phyloP scores from a whole-genome alignment of 2,329 filamentous ascomycete genomes.

The Fusarium chlamydosporum region DNA sequence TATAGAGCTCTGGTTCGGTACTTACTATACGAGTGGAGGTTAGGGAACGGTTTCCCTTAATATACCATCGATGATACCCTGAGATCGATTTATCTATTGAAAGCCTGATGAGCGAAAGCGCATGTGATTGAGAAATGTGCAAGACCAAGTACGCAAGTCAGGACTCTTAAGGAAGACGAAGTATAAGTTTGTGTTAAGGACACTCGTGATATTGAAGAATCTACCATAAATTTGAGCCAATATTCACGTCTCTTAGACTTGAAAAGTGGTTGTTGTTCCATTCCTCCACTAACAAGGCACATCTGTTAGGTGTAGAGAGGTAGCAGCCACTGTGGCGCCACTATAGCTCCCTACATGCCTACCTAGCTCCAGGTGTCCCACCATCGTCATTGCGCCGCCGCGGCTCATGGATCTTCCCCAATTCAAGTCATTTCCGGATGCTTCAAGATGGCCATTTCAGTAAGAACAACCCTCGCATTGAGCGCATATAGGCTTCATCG shows the following conservation, averaged over 20 bases:
- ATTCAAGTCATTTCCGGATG: conserved; percentile 46
- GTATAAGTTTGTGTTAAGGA: neutral
- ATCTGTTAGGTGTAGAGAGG: neutral
- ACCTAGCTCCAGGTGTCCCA: conserved; percentile 48
- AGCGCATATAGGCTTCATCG: neutral
- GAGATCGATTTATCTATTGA: conserved; percentile 11
- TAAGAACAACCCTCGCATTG: conserved; percentile 32
- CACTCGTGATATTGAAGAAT: no score
- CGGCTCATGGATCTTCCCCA: conserved; percentile 39
- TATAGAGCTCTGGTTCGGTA: conserved; percentile 44
- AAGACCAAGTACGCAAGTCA: neutral
- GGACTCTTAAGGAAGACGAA: neutral
- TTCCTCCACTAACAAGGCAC: neutral
- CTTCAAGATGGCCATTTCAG: conserved; percentile 56
- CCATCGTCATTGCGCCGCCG: conserved; percentile 53
- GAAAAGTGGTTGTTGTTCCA: neutral
- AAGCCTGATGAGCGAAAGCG: neutral
- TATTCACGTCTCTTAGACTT: neutral
- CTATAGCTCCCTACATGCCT: conserved; percentile 48
- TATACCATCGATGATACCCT: conserved; percentile 53
- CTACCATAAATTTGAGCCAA: neutral
- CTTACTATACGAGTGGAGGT: conserved; percentile 34
- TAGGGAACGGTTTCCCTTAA: conserved; percentile 42
- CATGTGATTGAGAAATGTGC: neutral
- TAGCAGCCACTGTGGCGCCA: conserved; percentile 49